Base-by-base conservation (phyloP, 2,329 filamentous ascomycete species). In the Arthrobotrys iridis region DNA sequence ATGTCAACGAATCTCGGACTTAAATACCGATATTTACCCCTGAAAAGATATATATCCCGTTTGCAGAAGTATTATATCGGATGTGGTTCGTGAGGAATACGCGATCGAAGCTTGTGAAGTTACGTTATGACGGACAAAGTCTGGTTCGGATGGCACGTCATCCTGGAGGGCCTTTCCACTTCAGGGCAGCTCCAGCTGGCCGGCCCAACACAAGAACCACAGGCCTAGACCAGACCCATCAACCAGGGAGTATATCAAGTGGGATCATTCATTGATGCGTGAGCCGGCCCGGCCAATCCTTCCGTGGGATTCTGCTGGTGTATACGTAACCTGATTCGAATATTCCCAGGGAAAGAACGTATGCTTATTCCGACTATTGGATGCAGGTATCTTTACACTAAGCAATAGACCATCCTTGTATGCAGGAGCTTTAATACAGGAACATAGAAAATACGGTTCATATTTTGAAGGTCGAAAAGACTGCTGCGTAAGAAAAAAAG, bases 351-450 rank as follows among this genome's bases (percentile, higher is more conserved):
- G 30, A 55, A 55, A 24, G 50, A 55, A 30, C 4, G 50, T 55
- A n/a, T 37, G 33, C 37, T 24, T 8, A n/a, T 55, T 37, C 50
- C 28, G 24, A 24, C 50, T 37, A 55, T 46, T 30, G 24, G 30
- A n/a, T 55, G 37, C 50, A 55, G 37, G 37, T 55, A 55, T 55
- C 50, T 37, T 37, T 55, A 37, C 28, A 37, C 50, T 52, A 20
- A 33, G 28, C 10, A 33, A 10, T 33, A 33, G 28, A 4, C n/a
- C n/a, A n/a, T n/a, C n/a, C n/a, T n/a, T n/a, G n/a, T n/a, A n/a
- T 5, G 28, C 50, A 37, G 50, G 18, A 55, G 50, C 18, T n/a
- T 33, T 37, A 20, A 37, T 37, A 30, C 11, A 52, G n/a, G n/a
- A 55, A 37, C 50, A n/a, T n/a, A n/a, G n/a, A n/a, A n/a, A 33